Percentiles rank a stretch among this genome's conserved stretches.
Evolutionary conservation across 257 asterid species (phyloP).

Genomic region (Verbena officinalis): DNA sequence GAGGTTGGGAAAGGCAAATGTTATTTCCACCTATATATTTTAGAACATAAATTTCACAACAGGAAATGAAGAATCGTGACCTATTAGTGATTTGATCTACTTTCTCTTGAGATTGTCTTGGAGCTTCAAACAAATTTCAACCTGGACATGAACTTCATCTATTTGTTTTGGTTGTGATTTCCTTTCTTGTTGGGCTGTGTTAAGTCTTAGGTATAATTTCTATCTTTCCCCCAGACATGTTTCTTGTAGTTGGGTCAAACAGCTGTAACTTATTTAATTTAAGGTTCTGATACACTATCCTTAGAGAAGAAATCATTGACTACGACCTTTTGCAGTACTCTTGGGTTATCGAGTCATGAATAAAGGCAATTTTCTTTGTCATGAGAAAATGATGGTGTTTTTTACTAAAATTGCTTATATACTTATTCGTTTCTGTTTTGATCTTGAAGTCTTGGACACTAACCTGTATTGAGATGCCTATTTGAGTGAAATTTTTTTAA

Average conservation of each 20-base stretch:
- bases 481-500: constrained; percentile 6
- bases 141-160: neutral
- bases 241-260: constrained; percentile 1
- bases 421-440: neutral
- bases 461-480: neutral
- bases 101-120: neutral
- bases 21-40: neutral
- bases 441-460: constrained; percentile 4
- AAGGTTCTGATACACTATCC: neutral
- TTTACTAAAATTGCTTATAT: neutral
- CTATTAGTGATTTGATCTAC: neutral
- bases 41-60: neutral
- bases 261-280: too few species aligned
- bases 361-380: neutral
- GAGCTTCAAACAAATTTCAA: neutral
- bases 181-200: neutral
- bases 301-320: constrained; percentile 1
- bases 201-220: neutral
- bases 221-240: neutral
- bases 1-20: neutral
- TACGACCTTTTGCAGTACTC: neutral
- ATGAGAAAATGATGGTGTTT: neutral
- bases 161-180: neutral
- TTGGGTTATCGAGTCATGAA: constrained; percentile 13
- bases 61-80: neutral